A percentile compares a stretch with the other conserved stretches of the same genome.
Evolutionary conservation across 164 flowering plant genomes (phyloP).

Genomic region (Litsea cubeba): DNA sequence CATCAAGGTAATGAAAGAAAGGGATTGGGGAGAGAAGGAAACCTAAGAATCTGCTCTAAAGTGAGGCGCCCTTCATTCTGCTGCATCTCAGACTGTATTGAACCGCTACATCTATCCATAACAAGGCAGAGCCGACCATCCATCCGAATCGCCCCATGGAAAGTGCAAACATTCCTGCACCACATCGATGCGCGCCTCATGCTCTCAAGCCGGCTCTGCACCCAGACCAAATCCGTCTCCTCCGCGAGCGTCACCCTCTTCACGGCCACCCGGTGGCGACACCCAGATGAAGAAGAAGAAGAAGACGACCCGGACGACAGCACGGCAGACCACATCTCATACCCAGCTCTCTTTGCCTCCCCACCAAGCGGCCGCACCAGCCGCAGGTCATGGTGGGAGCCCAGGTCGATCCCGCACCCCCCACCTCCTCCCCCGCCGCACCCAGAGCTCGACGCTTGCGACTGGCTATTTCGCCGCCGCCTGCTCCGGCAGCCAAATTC

Average conservation of each 20-base stretch:
- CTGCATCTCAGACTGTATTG: constrained; percentile 83
- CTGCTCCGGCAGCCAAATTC: constrained; percentile 19
- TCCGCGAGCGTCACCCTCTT: constrained; percentile 66
- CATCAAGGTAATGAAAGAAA: background rate
- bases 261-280: constrained; percentile 75
- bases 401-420: constrained; percentile 53
- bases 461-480: constrained; percentile 24
- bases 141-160: constrained; percentile 71
- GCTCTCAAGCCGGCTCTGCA: constrained; percentile 68
- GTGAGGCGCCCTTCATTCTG: constrained; percentile 85
- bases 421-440: constrained; percentile 25
- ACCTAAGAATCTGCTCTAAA: constrained; percentile 96
- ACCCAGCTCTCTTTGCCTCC: constrained; percentile 50
- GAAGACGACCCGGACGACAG: constrained; percentile 17
- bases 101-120: constrained; percentile 80
- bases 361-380: constrained; percentile 51
- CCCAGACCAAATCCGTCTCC: constrained; percentile 69
- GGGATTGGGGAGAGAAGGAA: background rate
- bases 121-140: constrained; percentile 62
- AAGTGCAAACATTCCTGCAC: constrained; percentile 93
- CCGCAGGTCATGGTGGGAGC: constrained; percentile 52
- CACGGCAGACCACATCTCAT: constrained; percentile 70
- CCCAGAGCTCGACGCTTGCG: constrained; percentile 38
- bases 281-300: constrained; percentile 15
- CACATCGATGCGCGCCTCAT: constrained; percentile 78